phyloP scores from a whole-genome alignment of 2,329 filamentous ascomycete genomes.

The Pseudocercospora eumusae region DNA sequence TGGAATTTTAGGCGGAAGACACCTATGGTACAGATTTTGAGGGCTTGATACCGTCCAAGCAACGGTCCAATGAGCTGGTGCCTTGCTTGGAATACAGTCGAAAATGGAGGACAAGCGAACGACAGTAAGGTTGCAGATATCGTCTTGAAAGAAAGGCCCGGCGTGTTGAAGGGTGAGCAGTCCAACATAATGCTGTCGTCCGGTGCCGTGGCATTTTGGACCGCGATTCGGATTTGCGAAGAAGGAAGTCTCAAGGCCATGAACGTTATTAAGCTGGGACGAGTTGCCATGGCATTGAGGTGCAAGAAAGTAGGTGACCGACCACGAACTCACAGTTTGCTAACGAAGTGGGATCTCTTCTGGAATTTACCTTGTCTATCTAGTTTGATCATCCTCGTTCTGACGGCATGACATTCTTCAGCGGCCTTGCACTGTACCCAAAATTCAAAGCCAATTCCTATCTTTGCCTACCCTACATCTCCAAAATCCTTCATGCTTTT shows the following conservation, averaged over 20 bases:
- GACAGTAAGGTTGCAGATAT: neutral
- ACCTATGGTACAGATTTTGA: neutral
- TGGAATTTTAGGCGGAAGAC: neutral
- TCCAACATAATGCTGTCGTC: neutral
- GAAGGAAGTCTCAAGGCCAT: neutral
- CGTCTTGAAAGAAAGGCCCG: neutral
- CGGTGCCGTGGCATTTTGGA: neutral
- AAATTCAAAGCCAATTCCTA: too few relatives aligned
- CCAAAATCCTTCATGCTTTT: too few relatives aligned
- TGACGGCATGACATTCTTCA: too few relatives aligned
- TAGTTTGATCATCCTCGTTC: too few relatives aligned
- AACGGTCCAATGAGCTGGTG: neutral
- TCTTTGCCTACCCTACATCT: too few relatives aligned
- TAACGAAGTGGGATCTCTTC: neutral
- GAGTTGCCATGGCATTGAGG: neutral
- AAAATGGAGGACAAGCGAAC: neutral
- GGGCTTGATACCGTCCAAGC: neutral
- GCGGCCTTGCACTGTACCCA: too few relatives aligned
- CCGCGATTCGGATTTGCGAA: neutral
- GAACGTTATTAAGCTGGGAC: neutral
- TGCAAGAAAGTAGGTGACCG: neutral
- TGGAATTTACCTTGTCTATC: neutral
- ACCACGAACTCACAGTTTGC: neutral
- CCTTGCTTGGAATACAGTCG: neutral
- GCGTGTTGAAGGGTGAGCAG: neutral